Evolutionary conservation across 345 rosid genomes (phyloP), one percentile per base, ranked within the genome.

Genomic region (Leavenworthia alabamica): DNA sequence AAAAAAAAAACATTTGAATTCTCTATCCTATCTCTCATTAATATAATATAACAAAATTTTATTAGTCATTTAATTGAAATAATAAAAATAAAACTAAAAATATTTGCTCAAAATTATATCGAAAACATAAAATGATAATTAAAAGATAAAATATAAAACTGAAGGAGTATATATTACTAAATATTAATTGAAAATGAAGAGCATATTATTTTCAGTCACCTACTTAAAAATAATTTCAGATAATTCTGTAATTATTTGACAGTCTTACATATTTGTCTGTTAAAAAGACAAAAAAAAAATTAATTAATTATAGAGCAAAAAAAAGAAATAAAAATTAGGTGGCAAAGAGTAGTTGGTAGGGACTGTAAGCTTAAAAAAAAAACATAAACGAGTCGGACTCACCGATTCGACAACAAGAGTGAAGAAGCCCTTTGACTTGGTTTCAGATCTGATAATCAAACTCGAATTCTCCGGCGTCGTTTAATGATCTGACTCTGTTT

Each of bases 401-500:
- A 62, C 51, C 26, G 67, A 47, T 56, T 56, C 49, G 42, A 56
- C 40, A 19, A 10, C 17, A 48, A 10, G 71, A 68, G 61, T 43
- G 61, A 23, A 43, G 54, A 23, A 3, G 24, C 19, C 24, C 24
- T 60, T 55, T 54, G 64, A 70, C 63, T 31, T 41, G 32, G 29
- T 52, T 68, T 47, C 69, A 70, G 74, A 70, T 70, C 74, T 70
- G 68, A 36, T 46, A 44, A 10, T 36, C 41, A 12, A 14, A 6
- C 3, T 37, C 6, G 60, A 35, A 42, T 69, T 35, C 68, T 70
- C 68, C 74, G 74, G 68, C 76, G 77, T 75, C 64, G 57, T 62
- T 68, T 71, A 55, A 78, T 77, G 69, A 64, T 75, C 83, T 78
- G 73, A 77, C 57, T 37, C 57, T 47, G 52, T 28, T 54, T 8